Evolutionary conservation across 2,329 filamentous ascomycete species (phyloP), one percentile per base, ranked within the genome.

Genomic region (Fusarium sacchari): DNA sequence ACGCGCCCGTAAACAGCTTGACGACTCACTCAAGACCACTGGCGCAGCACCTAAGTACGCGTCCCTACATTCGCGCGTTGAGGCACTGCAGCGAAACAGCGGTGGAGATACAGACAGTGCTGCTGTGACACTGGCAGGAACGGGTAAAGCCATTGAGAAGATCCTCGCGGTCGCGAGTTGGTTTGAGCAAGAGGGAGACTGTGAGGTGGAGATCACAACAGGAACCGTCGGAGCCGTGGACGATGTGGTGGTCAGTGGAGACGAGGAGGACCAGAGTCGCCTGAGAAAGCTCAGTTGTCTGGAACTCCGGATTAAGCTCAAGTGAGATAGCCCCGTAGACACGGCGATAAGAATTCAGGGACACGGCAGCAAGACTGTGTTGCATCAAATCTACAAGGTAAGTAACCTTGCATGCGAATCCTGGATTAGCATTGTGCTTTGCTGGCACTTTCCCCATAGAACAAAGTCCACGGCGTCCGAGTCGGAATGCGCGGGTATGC

Each of bases 171-270:
- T 94, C 11, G 92, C 89, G 0, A 80, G 88, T 39, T 92, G 89
- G 85, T 94, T 94, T 73, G 87, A 89, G 80, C 85, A 88, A 60
- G 87, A 91, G 80, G 83, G 81, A 18, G 89, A 90, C 69, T 91
- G 89, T 71, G 78, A 81, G 10, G 90, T 94, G 4, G 82, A 84
- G 74, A 77, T 94, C 58, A 84, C 86, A 79, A 94, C 92, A 50
- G 87, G 88, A 64, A 93, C 87, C 57, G 84, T 92, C 22, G 85
- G 85, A n/a, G 88, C 90, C 6, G 85, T 94, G 49, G 92, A 95
- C 77, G 92, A 94, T 79, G 83, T 94, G 36, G 83, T 90, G 20
- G 78, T 78, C 20, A 53, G 64, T 3, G 82, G 82, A 26, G 83
- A 80, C 2, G 84, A 81, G 13, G 83, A 82, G 55, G 80, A 82